Conservation (phyloP, 305 asterid species). For the Fraxinus xanthoxyloides region DNA sequence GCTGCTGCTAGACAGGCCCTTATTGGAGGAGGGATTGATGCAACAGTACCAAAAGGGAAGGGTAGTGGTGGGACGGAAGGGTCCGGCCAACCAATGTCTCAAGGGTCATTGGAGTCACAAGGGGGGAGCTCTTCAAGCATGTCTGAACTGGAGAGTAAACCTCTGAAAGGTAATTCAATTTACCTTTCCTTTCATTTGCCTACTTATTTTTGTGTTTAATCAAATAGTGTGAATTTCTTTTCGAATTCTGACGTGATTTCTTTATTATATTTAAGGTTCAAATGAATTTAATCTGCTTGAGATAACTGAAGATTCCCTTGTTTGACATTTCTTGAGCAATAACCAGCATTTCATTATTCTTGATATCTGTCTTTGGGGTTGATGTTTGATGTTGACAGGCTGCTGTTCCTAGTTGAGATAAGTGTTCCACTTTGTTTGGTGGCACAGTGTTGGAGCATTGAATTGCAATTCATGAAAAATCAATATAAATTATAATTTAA, state of each 20-base stretch:
- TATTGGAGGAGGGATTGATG: constrained; percentile 39
- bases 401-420: neutral
- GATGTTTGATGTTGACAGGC: neutral
- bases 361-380: neutral
- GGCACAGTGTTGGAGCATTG: neutral
- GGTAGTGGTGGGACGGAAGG: constrained; percentile 34
- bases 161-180: constrained; percentile 54
- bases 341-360: neutral
- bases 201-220: neutral
- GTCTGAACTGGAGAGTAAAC: constrained; percentile 67
- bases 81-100: neutral
- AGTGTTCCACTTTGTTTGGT: neutral
- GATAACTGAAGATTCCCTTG: neutral
- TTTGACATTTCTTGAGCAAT: neutral
- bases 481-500: neutral
- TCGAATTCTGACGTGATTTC: neutral
- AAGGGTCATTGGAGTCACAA: constrained; percentile 52
- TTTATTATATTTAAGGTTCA: neutral
- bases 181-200: neutral
- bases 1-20: constrained; percentile 23
- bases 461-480: neutral
- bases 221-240: neutral
- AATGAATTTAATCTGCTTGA: neutral
- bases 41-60: constrained; percentile 46
- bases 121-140: constrained; percentile 64